A percentile compares a stretch with the other conserved stretches of the same genome.
These are phyloP conservation scores for Heliamphora exappendiculata DNA, from an alignment of 148 eudicot genomes.

Conservation along the genomic window DNA sequence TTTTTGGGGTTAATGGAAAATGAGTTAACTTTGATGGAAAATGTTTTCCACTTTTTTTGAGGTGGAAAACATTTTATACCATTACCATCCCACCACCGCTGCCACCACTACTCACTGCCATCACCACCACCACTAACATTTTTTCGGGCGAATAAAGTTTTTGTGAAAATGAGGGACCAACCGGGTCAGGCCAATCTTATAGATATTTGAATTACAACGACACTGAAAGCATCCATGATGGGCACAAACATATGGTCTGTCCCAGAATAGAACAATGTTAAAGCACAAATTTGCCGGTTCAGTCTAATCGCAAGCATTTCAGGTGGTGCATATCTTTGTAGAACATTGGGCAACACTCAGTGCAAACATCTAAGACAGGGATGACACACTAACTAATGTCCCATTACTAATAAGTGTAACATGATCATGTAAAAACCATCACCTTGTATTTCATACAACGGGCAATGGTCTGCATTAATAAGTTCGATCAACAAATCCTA, in stretches of 20 bases:
- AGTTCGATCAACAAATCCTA: background rate
- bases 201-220: background rate
- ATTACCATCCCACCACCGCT: too few species aligned
- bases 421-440: background rate
- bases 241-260: background rate
- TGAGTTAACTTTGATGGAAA: too few species aligned
- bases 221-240: background rate
- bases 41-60: too few species aligned
- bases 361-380: background rate
- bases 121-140: too few species aligned
- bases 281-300: background rate
- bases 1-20: too few species aligned
- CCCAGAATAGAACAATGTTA: background rate
- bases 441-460: background rate
- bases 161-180: background rate
- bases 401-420: background rate
- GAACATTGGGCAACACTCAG: background rate
- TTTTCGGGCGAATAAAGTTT: background rate
- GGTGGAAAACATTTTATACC: too few species aligned
- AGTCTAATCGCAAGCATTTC: background rate
- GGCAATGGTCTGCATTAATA: background rate
- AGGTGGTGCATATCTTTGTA: background rate
- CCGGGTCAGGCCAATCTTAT: background rate
- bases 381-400: background rate
- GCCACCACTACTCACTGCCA: too few species aligned